Evolutionary conservation across 2,329 filamentous ascomycete species (phyloP).

Genomic region (Albifimbria verrucaria): DNA sequence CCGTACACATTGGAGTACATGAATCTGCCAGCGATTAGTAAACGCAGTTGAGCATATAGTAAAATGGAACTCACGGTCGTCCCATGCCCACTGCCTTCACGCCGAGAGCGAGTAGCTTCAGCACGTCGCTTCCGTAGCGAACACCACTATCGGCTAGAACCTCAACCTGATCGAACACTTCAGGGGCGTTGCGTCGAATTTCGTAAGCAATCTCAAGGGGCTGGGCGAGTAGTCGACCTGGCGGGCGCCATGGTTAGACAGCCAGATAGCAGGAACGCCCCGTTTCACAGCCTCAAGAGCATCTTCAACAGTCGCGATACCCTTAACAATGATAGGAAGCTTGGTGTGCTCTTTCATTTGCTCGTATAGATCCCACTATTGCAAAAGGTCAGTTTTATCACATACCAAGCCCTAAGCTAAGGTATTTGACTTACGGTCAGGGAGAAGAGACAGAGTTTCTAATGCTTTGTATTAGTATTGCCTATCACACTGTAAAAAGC

Average conservation of each 20-base stretch:
- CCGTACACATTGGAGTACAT: conserved; percentile 52
- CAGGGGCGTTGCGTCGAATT: conserved; percentile 32
- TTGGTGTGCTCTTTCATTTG: conserved; percentile 27
- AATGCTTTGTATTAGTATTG: conserved; percentile 3
- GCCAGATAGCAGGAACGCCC: conserved; percentile 32
- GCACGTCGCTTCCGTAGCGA: conserved; percentile 33
- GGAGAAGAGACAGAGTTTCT: conserved; percentile 18
- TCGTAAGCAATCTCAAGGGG: conserved; percentile 22
- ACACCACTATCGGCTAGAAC: conserved; percentile 36
- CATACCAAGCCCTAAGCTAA: not conserved
- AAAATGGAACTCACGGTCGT: conserved; percentile 20
- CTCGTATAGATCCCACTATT: conserved; percentile 21
- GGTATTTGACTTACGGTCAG: conserved; percentile 12
- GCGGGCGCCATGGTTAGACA: conserved; percentile 40
- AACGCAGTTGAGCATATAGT: not conserved
- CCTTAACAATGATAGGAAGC: conserved; percentile 35
- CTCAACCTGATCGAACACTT: conserved; percentile 31
- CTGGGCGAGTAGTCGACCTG: conserved; percentile 32
- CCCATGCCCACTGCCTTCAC: conserved; percentile 41
- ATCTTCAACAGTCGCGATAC: conserved; percentile 34
- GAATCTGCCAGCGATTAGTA: conserved; percentile 18
- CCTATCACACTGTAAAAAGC: no score
- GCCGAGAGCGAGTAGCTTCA: conserved; percentile 37
- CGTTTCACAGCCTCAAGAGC: conserved; percentile 28
- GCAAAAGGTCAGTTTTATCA: not conserved